Conservation (phyloP, 139 green algal species). For the Tetraselmis chui region DNA sequence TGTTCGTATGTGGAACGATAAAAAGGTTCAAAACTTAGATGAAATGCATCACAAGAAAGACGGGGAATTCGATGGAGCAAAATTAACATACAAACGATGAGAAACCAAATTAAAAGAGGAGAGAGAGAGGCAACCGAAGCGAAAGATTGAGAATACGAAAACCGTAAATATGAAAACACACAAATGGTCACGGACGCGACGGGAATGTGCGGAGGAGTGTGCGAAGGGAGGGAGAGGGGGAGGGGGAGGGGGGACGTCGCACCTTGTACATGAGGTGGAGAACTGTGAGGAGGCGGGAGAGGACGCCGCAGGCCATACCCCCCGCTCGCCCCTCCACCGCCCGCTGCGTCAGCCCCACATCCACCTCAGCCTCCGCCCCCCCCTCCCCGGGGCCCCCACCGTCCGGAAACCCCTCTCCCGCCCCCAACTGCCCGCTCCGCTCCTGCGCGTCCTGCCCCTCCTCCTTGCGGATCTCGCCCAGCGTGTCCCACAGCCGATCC, state of each 20-base stretch:
- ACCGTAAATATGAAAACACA: too few relatives aligned
- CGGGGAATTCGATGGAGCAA: too few relatives aligned
- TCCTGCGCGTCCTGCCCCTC: constrained; percentile 4
- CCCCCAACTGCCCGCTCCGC: not conserved
- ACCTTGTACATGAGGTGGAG: constrained; percentile 61
- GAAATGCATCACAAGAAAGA: too few relatives aligned
- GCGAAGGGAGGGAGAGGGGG: too few relatives aligned
- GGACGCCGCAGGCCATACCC: constrained; percentile 39
- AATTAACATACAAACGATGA: too few relatives aligned
- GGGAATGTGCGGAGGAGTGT: too few relatives aligned
- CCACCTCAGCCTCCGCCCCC: not conserved
- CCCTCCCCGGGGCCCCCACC: constrained; percentile 32
- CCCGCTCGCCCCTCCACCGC: constrained; percentile 17
- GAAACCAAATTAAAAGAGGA: too few relatives aligned
- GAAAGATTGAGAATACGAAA: too few relatives aligned
- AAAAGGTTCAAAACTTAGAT: too few relatives aligned
- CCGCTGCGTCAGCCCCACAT: not conserved
- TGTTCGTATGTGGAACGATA: too few relatives aligned
- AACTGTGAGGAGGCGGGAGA: constrained; percentile 55
- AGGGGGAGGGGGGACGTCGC: not conserved
- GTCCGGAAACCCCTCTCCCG: constrained; percentile 26
- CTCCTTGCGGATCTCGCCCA: constrained; percentile 4
- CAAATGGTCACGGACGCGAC: too few relatives aligned
- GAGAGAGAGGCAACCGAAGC: too few relatives aligned
- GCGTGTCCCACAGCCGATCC: constrained; percentile 25